phyloP scores from a whole-genome alignment of 2,329 filamentous ascomycete genomes.

The Aspergillus ochraceus region DNA sequence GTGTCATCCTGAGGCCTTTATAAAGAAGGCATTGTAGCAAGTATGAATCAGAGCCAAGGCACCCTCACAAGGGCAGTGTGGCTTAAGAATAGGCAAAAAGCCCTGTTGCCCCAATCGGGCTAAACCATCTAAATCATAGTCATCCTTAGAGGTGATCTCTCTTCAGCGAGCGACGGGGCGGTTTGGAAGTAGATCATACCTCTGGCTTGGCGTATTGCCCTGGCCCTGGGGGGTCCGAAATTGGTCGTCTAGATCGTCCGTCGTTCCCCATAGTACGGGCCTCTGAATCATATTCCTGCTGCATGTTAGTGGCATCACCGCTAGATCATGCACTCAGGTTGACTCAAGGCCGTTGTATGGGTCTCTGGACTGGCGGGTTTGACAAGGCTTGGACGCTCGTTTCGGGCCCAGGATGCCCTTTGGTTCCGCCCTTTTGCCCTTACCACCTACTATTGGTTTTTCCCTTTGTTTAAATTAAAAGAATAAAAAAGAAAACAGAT shows the following conservation, averaged over 20 bases:
- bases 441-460: neutral
- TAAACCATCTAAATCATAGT: neutral
- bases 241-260: neutral
- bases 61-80: neutral
- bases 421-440: conserved; percentile 1
- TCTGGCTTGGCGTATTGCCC: conserved; percentile 2
- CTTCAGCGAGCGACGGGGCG: conserved; percentile 1
- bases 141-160: neutral
- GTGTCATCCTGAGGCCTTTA: neutral
- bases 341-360: conserved; percentile 6
- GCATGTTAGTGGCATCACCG: conserved; percentile 4
- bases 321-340: conserved; percentile 10
- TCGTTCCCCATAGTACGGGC: neutral
- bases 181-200: conserved; percentile 1
- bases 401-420: conserved; percentile 5
- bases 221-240: neutral
- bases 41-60: neutral
- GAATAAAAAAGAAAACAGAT: no score
- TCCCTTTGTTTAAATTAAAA: neutral
- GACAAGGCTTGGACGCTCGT: conserved; percentile 10
- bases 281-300: conserved; percentile 9
- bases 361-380: conserved; percentile 7
- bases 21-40: neutral
- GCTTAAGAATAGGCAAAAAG: neutral
- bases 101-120: conserved; percentile 2